These are phyloP conservation scores for Waltergamsia citrina DNA, from an alignment of 2,329 filamentous ascomycete species.

Conservation along the genomic window DNA sequence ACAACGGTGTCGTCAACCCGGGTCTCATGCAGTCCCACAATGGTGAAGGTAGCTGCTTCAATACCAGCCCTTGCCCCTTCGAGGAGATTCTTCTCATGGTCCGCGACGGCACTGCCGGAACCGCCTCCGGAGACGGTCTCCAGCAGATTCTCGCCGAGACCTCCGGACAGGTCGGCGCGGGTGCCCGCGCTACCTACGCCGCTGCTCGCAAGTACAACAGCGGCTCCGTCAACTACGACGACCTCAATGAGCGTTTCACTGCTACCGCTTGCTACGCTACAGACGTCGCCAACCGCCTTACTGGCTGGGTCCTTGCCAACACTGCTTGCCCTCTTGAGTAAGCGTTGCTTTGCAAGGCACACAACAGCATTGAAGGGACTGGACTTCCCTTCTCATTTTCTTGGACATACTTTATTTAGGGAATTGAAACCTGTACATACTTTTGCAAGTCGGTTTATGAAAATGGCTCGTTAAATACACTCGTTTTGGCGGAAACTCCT, in stretches of 20 bases:
- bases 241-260: constrained; percentile 10
- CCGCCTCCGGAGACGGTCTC: constrained; percentile 8
- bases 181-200: constrained; percentile 8
- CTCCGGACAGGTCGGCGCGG: constrained; percentile 2
- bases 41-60: constrained; percentile 7
- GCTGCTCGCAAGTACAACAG: constrained; percentile 12
- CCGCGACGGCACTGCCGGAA: constrained; percentile 8
- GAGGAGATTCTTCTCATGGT: constrained; percentile 8
- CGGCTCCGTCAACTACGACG: constrained; percentile 11
- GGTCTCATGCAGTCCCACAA: constrained; percentile 12
- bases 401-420: too few species aligned
- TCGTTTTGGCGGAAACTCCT: too few species aligned
- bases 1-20: constrained; percentile 10
- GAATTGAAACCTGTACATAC: too few species aligned
- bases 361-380: too few species aligned
- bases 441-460: too few species aligned
- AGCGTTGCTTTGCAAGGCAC: too few species aligned
- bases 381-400: too few species aligned
- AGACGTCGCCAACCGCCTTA: constrained; percentile 12
- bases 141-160: constrained; percentile 6
- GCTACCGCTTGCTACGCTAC: constrained; percentile 11
- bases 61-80: constrained; percentile 7
- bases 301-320: constrained; percentile 11
- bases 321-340: background rate
- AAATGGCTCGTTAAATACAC: too few species aligned